These are phyloP conservation scores for Spinacia oleracea DNA, from an alignment of 179 eudicot species.

Conservation along the genomic window DNA sequence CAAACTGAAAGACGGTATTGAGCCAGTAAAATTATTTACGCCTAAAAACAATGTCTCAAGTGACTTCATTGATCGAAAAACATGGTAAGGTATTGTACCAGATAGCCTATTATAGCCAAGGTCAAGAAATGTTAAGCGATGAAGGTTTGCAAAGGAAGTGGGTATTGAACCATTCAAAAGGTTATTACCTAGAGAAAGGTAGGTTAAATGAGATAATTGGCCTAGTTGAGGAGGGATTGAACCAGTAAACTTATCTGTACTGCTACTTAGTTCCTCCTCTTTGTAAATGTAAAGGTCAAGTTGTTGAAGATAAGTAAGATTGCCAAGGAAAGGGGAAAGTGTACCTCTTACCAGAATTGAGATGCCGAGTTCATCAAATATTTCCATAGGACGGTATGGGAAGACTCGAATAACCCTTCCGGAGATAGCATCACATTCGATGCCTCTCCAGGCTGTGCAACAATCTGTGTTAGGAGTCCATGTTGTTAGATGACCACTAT, in stretches of 20 bases:
- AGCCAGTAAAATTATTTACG: slow-evolving; percentile 37
- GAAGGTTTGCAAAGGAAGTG: slow-evolving; percentile 40
- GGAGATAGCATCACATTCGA: not conserved
- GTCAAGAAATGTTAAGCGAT: too few species aligned
- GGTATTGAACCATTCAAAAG: slow-evolving; percentile 60
- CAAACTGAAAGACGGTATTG: slow-evolving; percentile 48
- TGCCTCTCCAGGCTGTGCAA: not conserved
- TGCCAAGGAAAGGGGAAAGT: slow-evolving; percentile 9
- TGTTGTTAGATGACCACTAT: not conserved
- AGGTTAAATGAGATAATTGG: slow-evolving; percentile 37
- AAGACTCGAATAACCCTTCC: not conserved
- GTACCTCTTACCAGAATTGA: not conserved
- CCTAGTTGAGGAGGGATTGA: slow-evolving; percentile 41
- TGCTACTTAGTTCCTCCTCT: not conserved
- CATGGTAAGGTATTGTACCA: slow-evolving; percentile 40
- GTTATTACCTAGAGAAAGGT: slow-evolving; percentile 52
- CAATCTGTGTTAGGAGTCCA: not conserved
- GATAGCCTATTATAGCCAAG: slow-evolving; percentile 48
- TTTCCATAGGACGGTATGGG: too few species aligned
- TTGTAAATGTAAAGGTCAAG: not conserved
- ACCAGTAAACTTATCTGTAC: not conserved
- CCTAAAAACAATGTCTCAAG: slow-evolving; percentile 29
- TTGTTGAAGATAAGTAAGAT: not conserved
- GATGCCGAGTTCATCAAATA: too few species aligned
- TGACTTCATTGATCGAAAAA: slow-evolving; percentile 35